Evolutionary conservation across 352 stramenopile species (phyloP).

Genomic region (Phytophthora pistaciae): DNA sequence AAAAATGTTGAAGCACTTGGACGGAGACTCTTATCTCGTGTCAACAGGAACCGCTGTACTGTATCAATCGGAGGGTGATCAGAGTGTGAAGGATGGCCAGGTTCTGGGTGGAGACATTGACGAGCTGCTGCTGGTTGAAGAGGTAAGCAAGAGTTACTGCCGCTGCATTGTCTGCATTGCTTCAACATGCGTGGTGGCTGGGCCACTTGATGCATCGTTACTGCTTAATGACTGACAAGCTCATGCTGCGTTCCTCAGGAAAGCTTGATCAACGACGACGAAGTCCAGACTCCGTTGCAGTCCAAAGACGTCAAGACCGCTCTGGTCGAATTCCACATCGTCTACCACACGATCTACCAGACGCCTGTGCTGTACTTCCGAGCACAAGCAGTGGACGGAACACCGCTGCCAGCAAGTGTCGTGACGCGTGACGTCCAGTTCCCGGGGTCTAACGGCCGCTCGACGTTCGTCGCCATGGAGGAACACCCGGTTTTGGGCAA

Average conservation of each 20-base stretch:
- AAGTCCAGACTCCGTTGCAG: conserved; percentile 1
- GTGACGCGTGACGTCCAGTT: conserved; percentile 41
- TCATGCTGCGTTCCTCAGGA: conserved; percentile 7
- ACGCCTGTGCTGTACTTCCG: conserved; percentile 83
- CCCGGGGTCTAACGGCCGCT: conserved; percentile 40
- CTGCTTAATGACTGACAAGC: not conserved
- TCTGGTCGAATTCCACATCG: conserved; percentile 85
- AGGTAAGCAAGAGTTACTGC: conserved; percentile 15
- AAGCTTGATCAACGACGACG: conserved; percentile 11
- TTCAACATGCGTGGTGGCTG: not conserved
- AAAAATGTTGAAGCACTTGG: conserved; percentile 52
- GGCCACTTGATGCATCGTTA: not conserved
- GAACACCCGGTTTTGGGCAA: conserved; percentile 74
- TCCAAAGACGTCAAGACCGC: conserved; percentile 27
- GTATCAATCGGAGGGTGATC: not conserved
- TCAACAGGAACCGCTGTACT: conserved; percentile 51
- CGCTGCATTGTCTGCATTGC: not conserved
- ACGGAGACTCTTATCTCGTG: conserved; percentile 73
- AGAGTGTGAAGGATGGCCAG: not conserved
- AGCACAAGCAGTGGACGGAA: conserved; percentile 46
- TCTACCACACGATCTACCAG: conserved; percentile 82
- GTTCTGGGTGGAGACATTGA: conserved; percentile 18
- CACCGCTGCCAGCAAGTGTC: conserved; percentile 26
- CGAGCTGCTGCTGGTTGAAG: conserved; percentile 23
- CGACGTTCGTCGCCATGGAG: conserved; percentile 65